Conservation (phyloP, 331 rosid species). For the Spiraea crenata region DNA sequence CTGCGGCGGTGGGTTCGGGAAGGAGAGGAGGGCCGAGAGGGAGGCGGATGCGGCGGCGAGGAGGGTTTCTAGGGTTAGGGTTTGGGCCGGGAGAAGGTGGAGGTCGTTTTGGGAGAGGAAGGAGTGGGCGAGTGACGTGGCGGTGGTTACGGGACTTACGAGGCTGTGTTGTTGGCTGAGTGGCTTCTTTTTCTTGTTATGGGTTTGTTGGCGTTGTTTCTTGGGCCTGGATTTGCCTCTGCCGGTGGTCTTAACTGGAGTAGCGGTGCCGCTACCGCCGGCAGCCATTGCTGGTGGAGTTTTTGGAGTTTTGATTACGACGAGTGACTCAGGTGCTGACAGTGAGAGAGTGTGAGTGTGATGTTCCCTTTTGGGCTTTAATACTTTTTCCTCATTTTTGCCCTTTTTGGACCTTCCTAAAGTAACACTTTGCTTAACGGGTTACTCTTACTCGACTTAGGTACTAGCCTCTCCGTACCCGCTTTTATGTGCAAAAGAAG, state of each 20-base stretch:
- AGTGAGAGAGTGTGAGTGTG: not conserved
- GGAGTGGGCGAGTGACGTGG: conserved; percentile 41
- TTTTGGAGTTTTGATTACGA: not conserved
- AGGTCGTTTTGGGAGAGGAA: conserved; percentile 65
- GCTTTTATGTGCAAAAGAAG: no score
- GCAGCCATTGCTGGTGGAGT: conserved; percentile 15
- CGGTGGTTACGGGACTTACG: conserved; percentile 27
- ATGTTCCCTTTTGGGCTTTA: no score
- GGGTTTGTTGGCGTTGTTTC: not conserved
- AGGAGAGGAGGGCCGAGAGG: conserved; percentile 16
- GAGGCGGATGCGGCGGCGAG: conserved; percentile 50
- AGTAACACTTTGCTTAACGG: not conserved
- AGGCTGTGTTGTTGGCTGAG: conserved; percentile 22
- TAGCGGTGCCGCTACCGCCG: conserved; percentile 11
- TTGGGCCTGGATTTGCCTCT: conserved; percentile 26
- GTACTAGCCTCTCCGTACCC: no score
- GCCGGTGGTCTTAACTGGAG: conserved; percentile 1
- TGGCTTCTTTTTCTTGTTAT: not conserved
- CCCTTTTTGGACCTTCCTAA: not conserved
- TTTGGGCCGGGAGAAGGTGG: conserved; percentile 63
- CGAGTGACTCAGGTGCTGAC: not conserved
- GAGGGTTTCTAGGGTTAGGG: conserved; percentile 61
- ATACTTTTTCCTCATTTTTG: not conserved
- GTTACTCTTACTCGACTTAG: no score
- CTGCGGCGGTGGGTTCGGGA: conserved; percentile 8